These are phyloP conservation scores for Proliferodiscus dingleyae DNA, from an alignment of 2,329 filamentous ascomycete genomes.

Conservation along the genomic window DNA sequence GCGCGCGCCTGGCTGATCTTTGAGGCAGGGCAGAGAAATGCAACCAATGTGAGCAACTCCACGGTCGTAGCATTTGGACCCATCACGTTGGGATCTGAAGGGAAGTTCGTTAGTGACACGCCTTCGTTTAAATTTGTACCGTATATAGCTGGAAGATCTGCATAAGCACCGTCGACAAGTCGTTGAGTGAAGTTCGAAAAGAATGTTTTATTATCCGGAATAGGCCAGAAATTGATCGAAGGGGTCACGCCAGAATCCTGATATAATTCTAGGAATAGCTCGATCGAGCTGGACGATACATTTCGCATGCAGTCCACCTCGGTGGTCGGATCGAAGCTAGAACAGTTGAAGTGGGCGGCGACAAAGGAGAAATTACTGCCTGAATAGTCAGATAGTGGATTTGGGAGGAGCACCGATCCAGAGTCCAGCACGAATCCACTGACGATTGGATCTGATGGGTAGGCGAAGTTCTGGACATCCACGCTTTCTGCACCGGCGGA, in stretches of 20 bases:
- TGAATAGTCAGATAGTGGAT: too few species aligned
- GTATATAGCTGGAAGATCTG: too few species aligned
- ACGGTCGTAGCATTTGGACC: background rate
- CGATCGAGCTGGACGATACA: conserved; percentile 5
- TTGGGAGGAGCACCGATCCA: too few species aligned
- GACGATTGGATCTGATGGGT: too few species aligned
- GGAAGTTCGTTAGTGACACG: background rate
- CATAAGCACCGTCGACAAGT: background rate
- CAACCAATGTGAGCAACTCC: background rate
- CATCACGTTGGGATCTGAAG: too few species aligned
- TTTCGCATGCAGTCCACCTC: conserved; percentile 14
- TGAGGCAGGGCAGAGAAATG: background rate
- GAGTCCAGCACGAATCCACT: too few species aligned
- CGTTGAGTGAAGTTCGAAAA: conserved; percentile 15
- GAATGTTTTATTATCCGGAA: conserved; percentile 10
- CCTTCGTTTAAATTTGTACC: background rate
- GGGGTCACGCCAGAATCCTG: conserved; percentile 3
- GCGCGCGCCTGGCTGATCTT: too few species aligned
- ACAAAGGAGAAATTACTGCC: conserved; percentile 3
- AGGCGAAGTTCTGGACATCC: too few species aligned
- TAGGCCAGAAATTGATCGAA: conserved; percentile 13
- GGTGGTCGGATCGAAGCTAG: conserved; percentile 8
- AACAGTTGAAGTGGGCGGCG: background rate
- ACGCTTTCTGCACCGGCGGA: too few species aligned
- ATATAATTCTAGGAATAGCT: conserved; percentile 2